Conservation (phyloP, 208 protist species). For the Trypanosoma brucei region DNA sequence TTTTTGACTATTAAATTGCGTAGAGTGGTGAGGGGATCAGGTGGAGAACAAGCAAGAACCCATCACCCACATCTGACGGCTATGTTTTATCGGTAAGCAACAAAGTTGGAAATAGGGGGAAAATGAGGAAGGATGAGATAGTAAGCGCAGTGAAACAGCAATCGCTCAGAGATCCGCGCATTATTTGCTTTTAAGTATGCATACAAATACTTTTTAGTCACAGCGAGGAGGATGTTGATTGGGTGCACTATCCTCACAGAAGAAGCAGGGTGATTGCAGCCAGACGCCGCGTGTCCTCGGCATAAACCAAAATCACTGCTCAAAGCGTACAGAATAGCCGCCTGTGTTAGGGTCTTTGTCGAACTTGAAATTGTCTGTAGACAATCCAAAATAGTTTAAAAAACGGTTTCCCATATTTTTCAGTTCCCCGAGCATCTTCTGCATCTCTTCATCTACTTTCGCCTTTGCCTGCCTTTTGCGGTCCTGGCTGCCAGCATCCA, state of each 20-base stretch:
- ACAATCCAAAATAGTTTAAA: conserved; percentile 95
- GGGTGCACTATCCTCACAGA: neutral
- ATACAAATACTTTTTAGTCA: no score
- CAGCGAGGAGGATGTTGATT: no score
- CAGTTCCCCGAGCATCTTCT: conserved; percentile 94
- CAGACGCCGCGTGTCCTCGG: neutral
- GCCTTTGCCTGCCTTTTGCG: conserved; percentile 65
- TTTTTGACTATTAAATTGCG: no score
- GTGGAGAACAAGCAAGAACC: no score
- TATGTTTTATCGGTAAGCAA: no score
- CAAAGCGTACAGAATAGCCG: conserved; percentile 93
- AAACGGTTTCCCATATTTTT: conserved; percentile 96
- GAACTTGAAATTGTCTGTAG: conserved; percentile 97
- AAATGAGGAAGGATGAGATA: no score
- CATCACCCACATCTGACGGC: no score
- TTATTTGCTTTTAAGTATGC: no score
- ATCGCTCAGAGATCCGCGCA: no score
- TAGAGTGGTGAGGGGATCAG: no score
- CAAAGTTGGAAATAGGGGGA: no score
- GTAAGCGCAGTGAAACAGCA: no score
- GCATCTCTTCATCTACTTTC: conserved; percentile 90
- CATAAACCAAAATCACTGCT: conserved; percentile 25
- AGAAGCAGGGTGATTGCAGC: neutral
- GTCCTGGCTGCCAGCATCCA: conserved; percentile 34
- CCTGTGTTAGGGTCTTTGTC: conserved; percentile 92